Percentiles rank a stretch among this genome's conserved stretches.
Conservation (phyloP, 2,329 filamentous ascomycete species). For the Raffaelea ambrosiae region DNA sequence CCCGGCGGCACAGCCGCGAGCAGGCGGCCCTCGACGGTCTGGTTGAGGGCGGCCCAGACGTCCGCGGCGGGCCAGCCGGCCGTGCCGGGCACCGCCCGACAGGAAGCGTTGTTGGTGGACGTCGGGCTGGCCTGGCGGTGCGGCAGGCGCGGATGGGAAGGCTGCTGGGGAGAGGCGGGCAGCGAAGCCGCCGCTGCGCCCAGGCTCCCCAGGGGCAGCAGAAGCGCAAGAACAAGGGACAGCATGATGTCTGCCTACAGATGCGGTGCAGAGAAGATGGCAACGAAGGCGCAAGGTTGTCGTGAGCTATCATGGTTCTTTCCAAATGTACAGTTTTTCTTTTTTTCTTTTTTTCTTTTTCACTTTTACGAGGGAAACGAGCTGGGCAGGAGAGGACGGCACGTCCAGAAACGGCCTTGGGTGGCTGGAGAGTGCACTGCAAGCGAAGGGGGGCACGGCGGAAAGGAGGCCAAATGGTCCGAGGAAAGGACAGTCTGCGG, state of each 20-base stretch:
- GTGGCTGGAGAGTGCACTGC: too few species aligned
- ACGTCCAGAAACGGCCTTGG: too few species aligned
- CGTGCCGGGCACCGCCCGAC: constrained; percentile 3
- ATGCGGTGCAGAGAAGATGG: too few species aligned
- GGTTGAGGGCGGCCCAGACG: constrained; percentile 7
- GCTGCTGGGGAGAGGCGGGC: background rate
- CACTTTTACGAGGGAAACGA: background rate
- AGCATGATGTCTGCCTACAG: background rate
- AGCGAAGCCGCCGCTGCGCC: background rate
- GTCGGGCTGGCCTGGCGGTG: constrained; percentile 1
- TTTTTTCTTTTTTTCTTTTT: background rate
- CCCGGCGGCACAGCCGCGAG: constrained; percentile 4
- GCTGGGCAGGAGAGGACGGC: too few species aligned
- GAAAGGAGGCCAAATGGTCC: too few species aligned
- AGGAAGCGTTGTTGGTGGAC: background rate
- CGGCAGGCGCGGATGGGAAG: background rate
- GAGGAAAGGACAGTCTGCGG: too few species aligned
- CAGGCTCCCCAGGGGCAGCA: background rate
- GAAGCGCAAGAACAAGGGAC: too few species aligned
- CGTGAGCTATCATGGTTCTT: too few species aligned
- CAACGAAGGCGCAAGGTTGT: too few species aligned
- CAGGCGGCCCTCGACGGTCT: constrained; percentile 7
- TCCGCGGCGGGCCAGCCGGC: constrained; percentile 2
- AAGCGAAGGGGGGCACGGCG: too few species aligned
- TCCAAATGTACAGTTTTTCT: background rate